phyloP scores from a whole-genome alignment of 176 grass and related monocot genomes.

The Miscanthus lutarioriparius region DNA sequence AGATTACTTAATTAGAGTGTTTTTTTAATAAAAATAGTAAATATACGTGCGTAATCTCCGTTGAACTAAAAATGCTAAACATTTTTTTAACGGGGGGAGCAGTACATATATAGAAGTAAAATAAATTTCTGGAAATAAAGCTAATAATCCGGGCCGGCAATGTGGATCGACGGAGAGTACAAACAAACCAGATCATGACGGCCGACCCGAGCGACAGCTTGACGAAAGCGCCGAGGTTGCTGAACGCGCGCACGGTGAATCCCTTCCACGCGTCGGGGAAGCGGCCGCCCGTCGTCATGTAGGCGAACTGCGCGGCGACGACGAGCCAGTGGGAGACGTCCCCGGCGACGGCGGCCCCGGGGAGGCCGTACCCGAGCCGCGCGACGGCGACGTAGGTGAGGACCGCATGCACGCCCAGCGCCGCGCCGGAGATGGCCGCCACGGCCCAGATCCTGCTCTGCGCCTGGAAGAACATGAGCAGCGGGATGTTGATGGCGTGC shows the following conservation, averaged over 20 bases:
- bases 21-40: too few species aligned
- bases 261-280: slow-evolving; percentile 51
- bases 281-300: slow-evolving; percentile 30
- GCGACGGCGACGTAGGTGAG: slow-evolving; percentile 48
- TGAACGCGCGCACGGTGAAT: slow-evolving; percentile 29
- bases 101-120: too few species aligned
- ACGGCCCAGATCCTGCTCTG: slow-evolving; percentile 61
- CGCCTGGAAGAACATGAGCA: slow-evolving; percentile 60
- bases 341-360: slow-evolving; percentile 37
- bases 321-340: slow-evolving; percentile 63
- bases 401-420: slow-evolving; percentile 34
- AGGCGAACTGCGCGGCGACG: slow-evolving; percentile 38
- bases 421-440: slow-evolving; percentile 40
- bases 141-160: background rate
- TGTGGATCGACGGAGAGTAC: background rate
- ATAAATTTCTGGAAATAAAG: background rate
- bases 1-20: too few species aligned
- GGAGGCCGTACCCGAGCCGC: slow-evolving; percentile 41
- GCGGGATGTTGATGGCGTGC: slow-evolving; percentile 57
- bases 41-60: too few species aligned
- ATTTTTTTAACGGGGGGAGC: too few species aligned
- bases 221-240: slow-evolving; percentile 48
- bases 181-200: slow-evolving; percentile 51
- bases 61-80: too few species aligned
- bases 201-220: slow-evolving; percentile 55